Conservation (phyloP, 2,329 filamentous ascomycete species). For the Xylariaceae sp. region DNA sequence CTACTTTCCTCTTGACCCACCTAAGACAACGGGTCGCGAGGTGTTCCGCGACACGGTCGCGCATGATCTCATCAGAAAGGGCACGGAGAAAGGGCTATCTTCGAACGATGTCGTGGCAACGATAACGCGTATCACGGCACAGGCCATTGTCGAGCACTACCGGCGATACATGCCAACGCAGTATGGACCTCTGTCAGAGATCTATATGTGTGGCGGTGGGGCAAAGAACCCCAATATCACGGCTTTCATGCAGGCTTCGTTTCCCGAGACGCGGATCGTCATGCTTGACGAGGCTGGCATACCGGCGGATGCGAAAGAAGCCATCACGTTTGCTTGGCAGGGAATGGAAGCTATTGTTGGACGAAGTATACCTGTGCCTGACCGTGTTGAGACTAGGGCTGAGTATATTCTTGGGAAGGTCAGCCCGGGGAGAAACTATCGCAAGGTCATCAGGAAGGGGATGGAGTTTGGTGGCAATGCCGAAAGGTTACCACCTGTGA, state of each 20-base stretch:
- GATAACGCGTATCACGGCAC: constrained; percentile 55
- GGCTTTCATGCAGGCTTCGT: constrained; percentile 46
- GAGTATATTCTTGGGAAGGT: constrained; percentile 53
- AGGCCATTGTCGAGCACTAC: constrained; percentile 51
- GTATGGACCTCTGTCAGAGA: constrained; percentile 40
- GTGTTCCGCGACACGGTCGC: constrained; percentile 56
- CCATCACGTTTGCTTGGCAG: constrained; percentile 57
- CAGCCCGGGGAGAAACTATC: constrained; percentile 49
- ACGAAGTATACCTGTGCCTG: constrained; percentile 50
- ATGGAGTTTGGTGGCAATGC: constrained; percentile 45
- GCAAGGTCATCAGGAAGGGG: constrained; percentile 48
- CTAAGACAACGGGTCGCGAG: constrained; percentile 57
- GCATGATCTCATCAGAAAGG: constrained; percentile 47
- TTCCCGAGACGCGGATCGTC: constrained; percentile 45
- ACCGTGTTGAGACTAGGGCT: constrained; percentile 47
- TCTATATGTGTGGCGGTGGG: constrained; percentile 59
- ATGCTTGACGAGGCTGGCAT: constrained; percentile 57
- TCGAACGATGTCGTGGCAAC: constrained; percentile 54
- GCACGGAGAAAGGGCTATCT: constrained; percentile 39
- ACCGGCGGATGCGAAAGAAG: constrained; percentile 55
- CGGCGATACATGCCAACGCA: constrained; percentile 43
- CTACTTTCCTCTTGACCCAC: constrained; percentile 49
- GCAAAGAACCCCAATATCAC: constrained; percentile 56
- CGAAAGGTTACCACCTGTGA: constrained; percentile 43
- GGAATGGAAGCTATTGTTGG: constrained; percentile 57